Evolutionary conservation across 1,139 yeast species (phyloP).

Genomic region (Yamadazyma dendronema): DNA sequence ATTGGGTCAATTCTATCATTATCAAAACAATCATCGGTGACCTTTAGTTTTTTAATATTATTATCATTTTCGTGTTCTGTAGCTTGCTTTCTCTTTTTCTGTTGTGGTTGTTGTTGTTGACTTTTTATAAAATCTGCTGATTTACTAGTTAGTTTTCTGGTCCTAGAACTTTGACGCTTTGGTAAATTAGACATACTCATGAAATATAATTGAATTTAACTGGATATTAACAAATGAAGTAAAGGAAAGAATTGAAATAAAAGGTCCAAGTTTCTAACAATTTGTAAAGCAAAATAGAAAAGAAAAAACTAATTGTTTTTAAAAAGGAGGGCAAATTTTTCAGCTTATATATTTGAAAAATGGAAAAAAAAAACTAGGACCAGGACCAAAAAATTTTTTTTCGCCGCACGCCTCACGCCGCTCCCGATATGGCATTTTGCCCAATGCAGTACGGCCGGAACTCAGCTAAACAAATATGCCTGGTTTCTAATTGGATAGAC

Average conservation of each 20-base stretch:
- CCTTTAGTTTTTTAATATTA: neutral
- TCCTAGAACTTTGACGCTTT: slow-evolving; percentile 33
- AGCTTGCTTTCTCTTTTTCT: neutral
- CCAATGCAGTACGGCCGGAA: slow-evolving; percentile 1
- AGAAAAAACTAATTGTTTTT: slow-evolving; percentile 1
- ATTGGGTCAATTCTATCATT: slow-evolving; percentile 45
- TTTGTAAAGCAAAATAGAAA: neutral
- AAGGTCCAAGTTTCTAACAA: neutral
- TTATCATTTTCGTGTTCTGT: slow-evolving; percentile 8
- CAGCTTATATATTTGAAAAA: slow-evolving; percentile 7
- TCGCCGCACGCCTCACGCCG: slow-evolving; percentile 18
- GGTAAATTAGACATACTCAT: slow-evolving; percentile 18
- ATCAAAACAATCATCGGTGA: slow-evolving; percentile 7
- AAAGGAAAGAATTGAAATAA: neutral
- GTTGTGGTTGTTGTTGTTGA: slow-evolving; percentile 2
- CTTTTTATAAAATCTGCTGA: slow-evolving; percentile 3
- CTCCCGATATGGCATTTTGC: slow-evolving; percentile 9
- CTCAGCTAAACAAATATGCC: slow-evolving; percentile 1
- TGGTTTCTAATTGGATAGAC: slow-evolving; percentile 2
- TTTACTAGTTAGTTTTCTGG: slow-evolving; percentile 23
- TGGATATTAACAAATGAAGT: neutral
- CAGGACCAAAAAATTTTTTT: slow-evolving; percentile 12
- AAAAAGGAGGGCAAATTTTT: slow-evolving; percentile 8
- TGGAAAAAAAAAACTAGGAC: slow-evolving; percentile 1
- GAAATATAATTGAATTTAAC: neutral